Percentiles rank a stretch among this genome's conserved stretches.
phyloP scores from a whole-genome alignment of 306 rosid genomes.

The Cicer pinnatifidum region DNA sequence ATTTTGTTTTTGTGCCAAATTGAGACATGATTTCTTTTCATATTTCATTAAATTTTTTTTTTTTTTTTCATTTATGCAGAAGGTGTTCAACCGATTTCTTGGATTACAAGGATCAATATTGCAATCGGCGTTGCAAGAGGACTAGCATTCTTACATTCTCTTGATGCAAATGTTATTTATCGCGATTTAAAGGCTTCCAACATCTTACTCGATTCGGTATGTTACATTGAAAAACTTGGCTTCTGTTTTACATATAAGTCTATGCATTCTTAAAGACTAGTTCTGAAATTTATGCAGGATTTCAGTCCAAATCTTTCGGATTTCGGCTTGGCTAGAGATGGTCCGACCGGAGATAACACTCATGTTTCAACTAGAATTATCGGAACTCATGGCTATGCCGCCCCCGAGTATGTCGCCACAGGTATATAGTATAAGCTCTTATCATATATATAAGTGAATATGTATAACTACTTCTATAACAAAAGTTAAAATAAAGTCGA shows the following conservation, averaged over 20 bases:
- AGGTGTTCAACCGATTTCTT: conserved; percentile 80
- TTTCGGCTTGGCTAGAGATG: conserved; percentile 97
- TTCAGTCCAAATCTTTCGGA: conserved; percentile 87
- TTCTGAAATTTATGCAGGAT: conserved; percentile 53
- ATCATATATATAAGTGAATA: too few species aligned
- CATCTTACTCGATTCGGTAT: conserved; percentile 85
- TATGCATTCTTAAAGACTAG: conserved; percentile 39
- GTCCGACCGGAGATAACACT: conserved; percentile 96
- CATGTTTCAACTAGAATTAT: conserved; percentile 91
- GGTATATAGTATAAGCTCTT: conserved; percentile 45
- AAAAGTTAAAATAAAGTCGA: too few species aligned
- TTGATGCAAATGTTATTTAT: conserved; percentile 77
- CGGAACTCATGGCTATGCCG: conserved; percentile 95
- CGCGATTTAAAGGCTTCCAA: conserved; percentile 97
- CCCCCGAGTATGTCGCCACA: conserved; percentile 95
- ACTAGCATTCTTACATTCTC: conserved; percentile 73
- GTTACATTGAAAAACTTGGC: conserved; percentile 31
- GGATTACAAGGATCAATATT: conserved; percentile 72
- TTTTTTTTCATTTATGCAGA: conserved; percentile 52
- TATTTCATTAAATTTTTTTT: not conserved
- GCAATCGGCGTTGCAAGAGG: conserved; percentile 81
- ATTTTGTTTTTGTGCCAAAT: conserved; percentile 7
- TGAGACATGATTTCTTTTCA: conserved; percentile 8
- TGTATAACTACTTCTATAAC: too few species aligned
- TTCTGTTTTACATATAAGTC: conserved; percentile 24